Evolutionary conservation across 768 basidiomycete genomes (phyloP).

Genomic region (Naematelia aurantialba): DNA sequence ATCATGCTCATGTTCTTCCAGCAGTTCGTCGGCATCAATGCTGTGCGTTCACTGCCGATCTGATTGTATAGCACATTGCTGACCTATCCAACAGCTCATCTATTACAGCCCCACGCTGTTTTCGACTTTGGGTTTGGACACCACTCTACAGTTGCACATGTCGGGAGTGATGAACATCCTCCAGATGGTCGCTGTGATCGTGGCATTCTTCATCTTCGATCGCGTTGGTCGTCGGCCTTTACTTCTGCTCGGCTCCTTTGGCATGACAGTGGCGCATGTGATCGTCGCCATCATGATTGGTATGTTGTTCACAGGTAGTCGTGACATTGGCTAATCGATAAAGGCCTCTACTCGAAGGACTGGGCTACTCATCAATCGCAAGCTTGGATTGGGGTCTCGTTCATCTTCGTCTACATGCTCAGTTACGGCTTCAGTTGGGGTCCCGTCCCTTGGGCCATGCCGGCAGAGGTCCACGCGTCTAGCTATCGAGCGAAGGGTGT

Average conservation of each 20-base stretch:
- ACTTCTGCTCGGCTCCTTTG: constrained; percentile 54
- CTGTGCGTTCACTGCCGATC: background rate
- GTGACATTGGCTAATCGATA: no score
- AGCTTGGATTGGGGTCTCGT: constrained; percentile 7
- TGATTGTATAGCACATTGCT: constrained; percentile 2
- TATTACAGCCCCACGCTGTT: constrained; percentile 9
- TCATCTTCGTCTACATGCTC: constrained; percentile 10
- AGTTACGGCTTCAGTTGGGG: constrained; percentile 6
- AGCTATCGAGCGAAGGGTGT: constrained; percentile 64
- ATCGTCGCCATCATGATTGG: no score
- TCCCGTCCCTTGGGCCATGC: constrained; percentile 64
- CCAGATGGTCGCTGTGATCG: constrained; percentile 11
- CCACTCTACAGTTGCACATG: constrained; percentile 8
- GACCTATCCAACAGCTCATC: constrained; percentile 6
- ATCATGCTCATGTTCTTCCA: constrained; percentile 28
- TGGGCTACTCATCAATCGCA: constrained; percentile 1
- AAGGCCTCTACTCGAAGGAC: constrained; percentile 51
- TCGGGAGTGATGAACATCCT: constrained; percentile 22
- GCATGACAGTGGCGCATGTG: no score
- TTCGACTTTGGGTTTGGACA: constrained; percentile 14
- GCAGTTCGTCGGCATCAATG: constrained; percentile 27
- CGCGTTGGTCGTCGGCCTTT: constrained; percentile 14
- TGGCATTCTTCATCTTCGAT: constrained; percentile 13
- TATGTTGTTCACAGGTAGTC: constrained; percentile 59
- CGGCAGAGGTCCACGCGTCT: constrained; percentile 75